Evolutionary conservation across 148 eudicot genomes (phyloP).

Genomic region (Oxyria digyna): DNA sequence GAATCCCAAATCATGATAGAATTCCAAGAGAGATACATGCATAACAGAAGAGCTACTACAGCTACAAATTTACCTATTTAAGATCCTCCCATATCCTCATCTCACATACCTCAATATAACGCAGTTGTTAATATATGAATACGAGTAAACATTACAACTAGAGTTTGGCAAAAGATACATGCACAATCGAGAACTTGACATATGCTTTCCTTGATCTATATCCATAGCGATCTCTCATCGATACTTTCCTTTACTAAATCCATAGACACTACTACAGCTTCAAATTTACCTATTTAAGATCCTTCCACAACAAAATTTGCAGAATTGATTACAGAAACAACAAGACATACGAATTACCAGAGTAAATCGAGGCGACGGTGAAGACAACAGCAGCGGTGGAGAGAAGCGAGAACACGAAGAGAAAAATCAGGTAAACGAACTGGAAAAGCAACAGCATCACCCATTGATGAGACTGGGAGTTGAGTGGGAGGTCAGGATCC

Average conservation of each 20-base stretch:
- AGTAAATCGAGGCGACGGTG: constrained; percentile 84
- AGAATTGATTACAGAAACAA: too few relatives aligned
- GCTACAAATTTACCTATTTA: not conserved
- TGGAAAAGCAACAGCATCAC: constrained; percentile 57
- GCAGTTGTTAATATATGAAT: too few relatives aligned
- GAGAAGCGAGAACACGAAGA: constrained; percentile 79
- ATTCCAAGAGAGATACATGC: not conserved
- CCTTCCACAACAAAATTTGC: too few relatives aligned
- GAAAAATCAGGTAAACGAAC: constrained; percentile 65
- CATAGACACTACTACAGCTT: not conserved
- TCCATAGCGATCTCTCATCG: not conserved
- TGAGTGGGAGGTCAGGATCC: constrained; percentile 22
- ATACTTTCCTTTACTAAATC: not conserved
- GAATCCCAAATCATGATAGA: not conserved
- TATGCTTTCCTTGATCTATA: not conserved
- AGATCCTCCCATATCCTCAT: not conserved
- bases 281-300: not conserved
- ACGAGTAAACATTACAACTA: not conserved
- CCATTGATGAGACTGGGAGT: constrained; percentile 39
- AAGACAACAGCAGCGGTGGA: constrained; percentile 92
- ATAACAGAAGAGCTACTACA: not conserved
- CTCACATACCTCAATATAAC: constrained; percentile 38
- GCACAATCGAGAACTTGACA: not conserved
- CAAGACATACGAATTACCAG: too few relatives aligned
- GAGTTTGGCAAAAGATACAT: not conserved